Conservation (phyloP, 306 rosid species). For the Hylodesmum podocarpum region DNA sequence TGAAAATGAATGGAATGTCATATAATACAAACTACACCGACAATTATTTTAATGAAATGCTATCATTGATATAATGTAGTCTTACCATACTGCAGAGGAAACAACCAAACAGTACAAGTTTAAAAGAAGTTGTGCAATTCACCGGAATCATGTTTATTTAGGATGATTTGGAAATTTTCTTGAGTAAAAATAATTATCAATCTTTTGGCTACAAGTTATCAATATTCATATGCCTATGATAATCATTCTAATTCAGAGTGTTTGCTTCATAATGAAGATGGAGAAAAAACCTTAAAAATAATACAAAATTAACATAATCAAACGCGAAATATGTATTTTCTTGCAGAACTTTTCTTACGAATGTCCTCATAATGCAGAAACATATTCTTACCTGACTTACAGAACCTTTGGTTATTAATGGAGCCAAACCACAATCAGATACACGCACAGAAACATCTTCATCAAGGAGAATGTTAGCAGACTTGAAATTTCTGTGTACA, state of each 20-base stretch:
- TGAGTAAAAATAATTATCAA: not conserved
- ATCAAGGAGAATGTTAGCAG: slow-evolving; percentile 83
- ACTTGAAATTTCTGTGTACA: slow-evolving; percentile 87
- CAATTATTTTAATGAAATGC: not conserved
- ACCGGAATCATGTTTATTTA: not conserved
- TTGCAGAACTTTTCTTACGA: not conserved
- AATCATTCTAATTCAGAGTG: not conserved
- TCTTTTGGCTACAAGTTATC: not conserved
- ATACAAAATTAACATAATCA: not conserved
- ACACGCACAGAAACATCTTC: slow-evolving; percentile 65
- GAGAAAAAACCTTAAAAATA: not conserved
- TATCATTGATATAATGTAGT: not conserved
- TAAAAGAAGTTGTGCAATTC: not conserved
- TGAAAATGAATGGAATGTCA: slow-evolving; percentile 36
- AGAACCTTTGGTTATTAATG: slow-evolving; percentile 77
- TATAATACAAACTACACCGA: slow-evolving; percentile 1
- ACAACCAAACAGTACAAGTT: not conserved
- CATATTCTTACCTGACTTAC: slow-evolving; percentile 72
- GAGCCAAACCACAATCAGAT: slow-evolving; percentile 94
- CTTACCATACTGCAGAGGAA: not conserved
- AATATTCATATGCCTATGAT: not conserved
- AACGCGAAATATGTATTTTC: not conserved
- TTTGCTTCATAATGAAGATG: not conserved
- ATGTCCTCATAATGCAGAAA: slow-evolving; percentile 13
- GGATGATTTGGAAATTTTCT: not conserved